These are phyloP conservation scores for Candida pseudofarinosa DNA, from an alignment of 805 yeast genomes.

Conservation along the genomic window DNA sequence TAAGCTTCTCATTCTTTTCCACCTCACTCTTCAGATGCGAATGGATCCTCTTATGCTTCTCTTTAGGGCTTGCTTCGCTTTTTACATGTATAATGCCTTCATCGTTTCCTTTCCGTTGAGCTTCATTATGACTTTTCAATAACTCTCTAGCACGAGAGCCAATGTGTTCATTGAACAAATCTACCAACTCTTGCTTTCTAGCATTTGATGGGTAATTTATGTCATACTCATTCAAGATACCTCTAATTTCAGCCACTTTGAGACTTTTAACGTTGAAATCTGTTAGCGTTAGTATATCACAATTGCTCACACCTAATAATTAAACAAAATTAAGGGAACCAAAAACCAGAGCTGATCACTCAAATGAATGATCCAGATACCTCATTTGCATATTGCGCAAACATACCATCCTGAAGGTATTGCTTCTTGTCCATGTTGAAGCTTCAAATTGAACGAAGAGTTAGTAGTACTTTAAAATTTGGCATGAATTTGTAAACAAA, in stretches of 20 bases:
- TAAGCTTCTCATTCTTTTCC: not conserved
- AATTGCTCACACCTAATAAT: not conserved
- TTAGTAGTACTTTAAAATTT: too few species aligned
- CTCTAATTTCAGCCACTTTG: constrained; percentile 67
- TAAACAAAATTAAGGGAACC: not conserved
- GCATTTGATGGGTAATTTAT: constrained; percentile 59
- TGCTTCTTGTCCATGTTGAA: constrained; percentile 17
- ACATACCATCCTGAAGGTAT: constrained; percentile 24
- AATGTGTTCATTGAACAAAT: constrained; percentile 54
- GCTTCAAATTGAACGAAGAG: not conserved
- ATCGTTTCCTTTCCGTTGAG: constrained; percentile 15
- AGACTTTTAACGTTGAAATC: constrained; percentile 67
- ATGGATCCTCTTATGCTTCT: not conserved
- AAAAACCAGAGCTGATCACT: not conserved
- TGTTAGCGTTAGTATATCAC: constrained; percentile 20
- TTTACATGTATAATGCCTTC: constrained; percentile 14
- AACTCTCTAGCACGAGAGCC: constrained; percentile 44
- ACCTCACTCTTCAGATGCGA: not conserved
- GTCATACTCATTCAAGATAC: constrained; percentile 58
- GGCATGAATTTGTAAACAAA: not conserved
- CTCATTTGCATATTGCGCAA: too few species aligned
- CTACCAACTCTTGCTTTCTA: constrained; percentile 62
- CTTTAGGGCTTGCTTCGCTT: not conserved
- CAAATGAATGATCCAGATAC: too few species aligned
- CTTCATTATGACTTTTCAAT: constrained; percentile 23